phyloP scores from a whole-genome alignment of 768 basidiomycete species.

The Hypsizygus marmoreus region DNA sequence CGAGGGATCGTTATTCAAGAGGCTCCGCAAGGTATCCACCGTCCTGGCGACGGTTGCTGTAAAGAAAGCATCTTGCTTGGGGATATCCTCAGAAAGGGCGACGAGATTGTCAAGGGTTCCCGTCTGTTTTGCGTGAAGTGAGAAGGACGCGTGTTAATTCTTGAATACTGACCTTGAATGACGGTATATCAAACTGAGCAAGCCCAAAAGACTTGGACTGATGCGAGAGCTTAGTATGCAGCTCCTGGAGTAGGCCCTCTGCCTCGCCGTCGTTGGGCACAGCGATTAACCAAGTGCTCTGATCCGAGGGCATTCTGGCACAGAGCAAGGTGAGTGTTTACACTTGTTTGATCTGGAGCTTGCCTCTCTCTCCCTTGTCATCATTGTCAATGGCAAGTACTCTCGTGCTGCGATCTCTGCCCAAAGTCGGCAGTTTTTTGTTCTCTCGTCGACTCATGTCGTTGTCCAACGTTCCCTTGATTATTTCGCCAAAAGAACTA shows the following conservation, averaged over 20 bases:
- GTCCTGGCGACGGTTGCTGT: constrained; percentile 87
- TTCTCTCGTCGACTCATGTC: constrained; percentile 36
- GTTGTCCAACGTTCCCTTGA: constrained; percentile 42
- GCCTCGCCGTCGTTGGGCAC: constrained; percentile 87
- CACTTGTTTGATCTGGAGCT: constrained; percentile 16
- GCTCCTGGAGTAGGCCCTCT: constrained; percentile 68
- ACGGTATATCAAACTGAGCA: constrained; percentile 73
- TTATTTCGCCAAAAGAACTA: constrained; percentile 54
- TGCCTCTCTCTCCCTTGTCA: neutral
- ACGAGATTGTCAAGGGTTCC: constrained; percentile 92
- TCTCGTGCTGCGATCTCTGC: constrained; percentile 11
- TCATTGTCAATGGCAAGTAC: too few species aligned
- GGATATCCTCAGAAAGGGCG: constrained; percentile 86
- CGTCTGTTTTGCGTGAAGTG: constrained; percentile 52
- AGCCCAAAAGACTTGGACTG: constrained; percentile 59
- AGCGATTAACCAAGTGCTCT: constrained; percentile 91
- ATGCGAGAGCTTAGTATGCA: constrained; percentile 61
- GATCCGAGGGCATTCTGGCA: constrained; percentile 85
- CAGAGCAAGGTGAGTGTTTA: constrained; percentile 20
- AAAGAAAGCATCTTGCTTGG: constrained; percentile 89
- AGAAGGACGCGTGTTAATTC: constrained; percentile 3
- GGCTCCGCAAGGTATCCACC: constrained; percentile 89
- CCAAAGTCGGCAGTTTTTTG: constrained; percentile 4
- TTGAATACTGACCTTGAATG: constrained; percentile 75
- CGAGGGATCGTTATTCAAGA: constrained; percentile 83